phyloP scores from a whole-genome alignment of 2,329 filamentous ascomycete genomes.

The Aspergillus alliaceus region DNA sequence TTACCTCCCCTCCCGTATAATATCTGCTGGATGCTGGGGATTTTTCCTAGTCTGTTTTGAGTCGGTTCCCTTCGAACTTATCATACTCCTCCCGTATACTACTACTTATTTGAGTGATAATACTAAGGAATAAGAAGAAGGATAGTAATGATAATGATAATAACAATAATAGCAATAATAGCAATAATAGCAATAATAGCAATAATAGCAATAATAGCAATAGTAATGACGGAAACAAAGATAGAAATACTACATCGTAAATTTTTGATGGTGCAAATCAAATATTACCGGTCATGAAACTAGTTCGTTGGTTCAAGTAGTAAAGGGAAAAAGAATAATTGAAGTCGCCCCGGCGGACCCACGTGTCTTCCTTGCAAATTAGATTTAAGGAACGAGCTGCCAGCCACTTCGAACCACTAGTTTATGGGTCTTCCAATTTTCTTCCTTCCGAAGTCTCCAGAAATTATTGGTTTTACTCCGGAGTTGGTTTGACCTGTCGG shows the following conservation, averaged over 20 bases:
- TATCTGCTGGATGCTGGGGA: background rate
- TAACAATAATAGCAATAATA: too few relatives aligned
- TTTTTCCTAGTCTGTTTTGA: too few relatives aligned
- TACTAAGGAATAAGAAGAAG: too few relatives aligned
- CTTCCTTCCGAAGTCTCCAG: constrained; percentile 8
- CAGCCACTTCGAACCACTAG: constrained; percentile 16
- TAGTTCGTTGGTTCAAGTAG: background rate
- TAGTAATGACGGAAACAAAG: too few relatives aligned
- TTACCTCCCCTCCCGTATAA: background rate
- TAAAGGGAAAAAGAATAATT: too few relatives aligned
- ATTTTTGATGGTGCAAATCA: background rate
- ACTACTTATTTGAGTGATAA: too few relatives aligned
- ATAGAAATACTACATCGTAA: background rate
- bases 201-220: too few relatives aligned
- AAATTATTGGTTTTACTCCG: constrained; percentile 7
- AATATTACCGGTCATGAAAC: background rate
- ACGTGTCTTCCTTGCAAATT: constrained; percentile 19
- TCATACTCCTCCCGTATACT: too few relatives aligned
- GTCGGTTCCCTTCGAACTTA: too few relatives aligned
- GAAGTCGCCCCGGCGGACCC: constrained; percentile 5
- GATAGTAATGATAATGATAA: too few relatives aligned
- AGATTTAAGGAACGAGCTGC: constrained; percentile 10
- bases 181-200: too few relatives aligned
- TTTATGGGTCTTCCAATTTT: constrained; percentile 13
- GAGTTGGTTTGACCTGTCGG: background rate